Evolutionary conservation across 2,329 filamentous ascomycete genomes (phyloP).

Genomic region (Microsporum canis): DNA sequence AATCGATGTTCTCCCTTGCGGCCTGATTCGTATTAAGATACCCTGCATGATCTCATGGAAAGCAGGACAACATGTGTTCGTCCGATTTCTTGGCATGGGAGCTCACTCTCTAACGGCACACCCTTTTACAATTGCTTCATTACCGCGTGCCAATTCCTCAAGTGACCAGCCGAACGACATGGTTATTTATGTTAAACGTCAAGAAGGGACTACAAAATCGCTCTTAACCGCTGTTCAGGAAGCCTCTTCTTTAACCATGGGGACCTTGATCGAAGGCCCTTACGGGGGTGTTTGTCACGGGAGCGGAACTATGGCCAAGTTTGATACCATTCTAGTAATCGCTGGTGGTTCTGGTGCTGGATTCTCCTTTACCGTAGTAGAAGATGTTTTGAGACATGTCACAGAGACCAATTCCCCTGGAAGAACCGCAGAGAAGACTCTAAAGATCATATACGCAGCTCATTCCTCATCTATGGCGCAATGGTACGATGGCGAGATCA

Average conservation of each 20-base stretch:
- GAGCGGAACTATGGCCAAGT: slow-evolving; percentile 24
- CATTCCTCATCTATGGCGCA: slow-evolving; percentile 5
- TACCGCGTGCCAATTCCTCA: background rate
- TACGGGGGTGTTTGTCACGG: slow-evolving; percentile 42
- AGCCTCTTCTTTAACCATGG: background rate
- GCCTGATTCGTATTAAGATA: slow-evolving; percentile 36
- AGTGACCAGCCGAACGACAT: slow-evolving; percentile 26
- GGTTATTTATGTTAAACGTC: slow-evolving; percentile 44
- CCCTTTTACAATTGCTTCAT: slow-evolving; percentile 2
- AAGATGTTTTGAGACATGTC: slow-evolving; percentile 23
- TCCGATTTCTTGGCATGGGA: background rate
- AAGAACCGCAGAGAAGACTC: background rate
- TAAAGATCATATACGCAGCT: slow-evolving; percentile 2
- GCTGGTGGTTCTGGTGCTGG: slow-evolving; percentile 48
- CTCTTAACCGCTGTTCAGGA: slow-evolving; percentile 24
- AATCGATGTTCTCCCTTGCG: slow-evolving; percentile 32
- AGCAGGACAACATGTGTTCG: slow-evolving; percentile 34
- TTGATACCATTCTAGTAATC: slow-evolving; percentile 39
- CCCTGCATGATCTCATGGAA: slow-evolving; percentile 38
- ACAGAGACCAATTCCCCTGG: background rate
- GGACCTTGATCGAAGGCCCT: background rate
- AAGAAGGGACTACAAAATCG: slow-evolving; percentile 40
- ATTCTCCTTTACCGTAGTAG: slow-evolving; percentile 41
- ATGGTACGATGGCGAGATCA: slow-evolving; percentile 16
- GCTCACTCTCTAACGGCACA: background rate